A percentile compares a stretch with the other conserved stretches of the same genome.
Evolutionary conservation across 1,284 basidiomycete genomes (phyloP).

Genomic region (Ustilago hordei): DNA sequence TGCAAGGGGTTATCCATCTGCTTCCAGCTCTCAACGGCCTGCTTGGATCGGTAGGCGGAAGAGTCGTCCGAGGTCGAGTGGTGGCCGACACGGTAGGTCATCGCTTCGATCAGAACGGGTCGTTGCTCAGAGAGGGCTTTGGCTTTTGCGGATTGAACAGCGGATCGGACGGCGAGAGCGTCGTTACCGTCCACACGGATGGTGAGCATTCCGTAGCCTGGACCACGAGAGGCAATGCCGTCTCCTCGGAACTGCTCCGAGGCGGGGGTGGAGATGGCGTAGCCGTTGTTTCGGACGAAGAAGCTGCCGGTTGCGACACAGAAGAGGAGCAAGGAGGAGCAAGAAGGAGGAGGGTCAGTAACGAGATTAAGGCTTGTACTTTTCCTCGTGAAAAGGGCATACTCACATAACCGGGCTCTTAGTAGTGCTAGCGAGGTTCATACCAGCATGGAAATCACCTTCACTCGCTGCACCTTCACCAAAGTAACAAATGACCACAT

Average conservation of each 20-base stretch:
- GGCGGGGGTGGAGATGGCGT: slow-evolving; percentile 92
- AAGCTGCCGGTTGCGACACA: slow-evolving; percentile 71
- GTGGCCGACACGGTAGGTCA: slow-evolving; percentile 78
- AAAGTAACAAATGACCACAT: slow-evolving; percentile 88
- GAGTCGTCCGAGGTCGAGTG: slow-evolving; percentile 95
- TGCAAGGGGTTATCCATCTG: slow-evolving; percentile 82
- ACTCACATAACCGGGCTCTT: slow-evolving; percentile 61
- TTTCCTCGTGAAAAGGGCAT: not conserved
- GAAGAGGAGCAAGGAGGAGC: slow-evolving; percentile 64
- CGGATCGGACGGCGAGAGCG: slow-evolving; percentile 85
- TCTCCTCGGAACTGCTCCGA: slow-evolving; percentile 79
- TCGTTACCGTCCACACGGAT: slow-evolving; percentile 90
- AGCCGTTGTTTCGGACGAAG: slow-evolving; percentile 80
- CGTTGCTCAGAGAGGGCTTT: slow-evolving; percentile 80
- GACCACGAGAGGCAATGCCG: slow-evolving; percentile 78
- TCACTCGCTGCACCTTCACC: slow-evolving; percentile 77
- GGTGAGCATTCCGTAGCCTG: slow-evolving; percentile 83
- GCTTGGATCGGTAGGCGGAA: slow-evolving; percentile 78
- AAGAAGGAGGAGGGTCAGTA: slow-evolving; percentile 26
- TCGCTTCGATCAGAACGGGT: slow-evolving; percentile 84
- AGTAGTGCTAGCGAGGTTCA: slow-evolving; percentile 70
- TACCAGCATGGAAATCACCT: slow-evolving; percentile 74
- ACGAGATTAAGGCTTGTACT: not conserved
- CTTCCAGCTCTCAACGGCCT: slow-evolving; percentile 62
- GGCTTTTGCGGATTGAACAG: slow-evolving; percentile 81